Conservation (phyloP, 768 basidiomycete species). For the Phaeotremella fagi region DNA sequence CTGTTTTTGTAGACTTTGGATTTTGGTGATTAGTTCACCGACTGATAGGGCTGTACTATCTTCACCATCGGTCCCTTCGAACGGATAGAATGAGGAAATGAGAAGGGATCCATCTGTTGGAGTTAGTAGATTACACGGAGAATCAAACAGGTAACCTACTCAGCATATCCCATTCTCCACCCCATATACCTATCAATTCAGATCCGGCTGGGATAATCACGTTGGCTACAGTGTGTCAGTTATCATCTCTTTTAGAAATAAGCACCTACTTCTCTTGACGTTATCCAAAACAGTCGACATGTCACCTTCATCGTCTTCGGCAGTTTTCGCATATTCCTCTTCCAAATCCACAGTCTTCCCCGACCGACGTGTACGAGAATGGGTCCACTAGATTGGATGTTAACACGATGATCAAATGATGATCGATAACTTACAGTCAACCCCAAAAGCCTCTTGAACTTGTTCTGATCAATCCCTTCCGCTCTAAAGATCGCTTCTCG, state of each 20-base stretch:
- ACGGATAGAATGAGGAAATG: conserved; percentile 42
- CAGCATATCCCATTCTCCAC: conserved; percentile 45
- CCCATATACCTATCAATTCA: conserved; percentile 43
- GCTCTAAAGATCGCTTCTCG: conserved; percentile 38
- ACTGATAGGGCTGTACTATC: conserved; percentile 42
- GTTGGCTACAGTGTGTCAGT: conserved; percentile 22
- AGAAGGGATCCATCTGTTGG: conserved; percentile 38
- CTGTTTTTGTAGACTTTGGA: conserved; percentile 22
- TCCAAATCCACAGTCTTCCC: conserved; percentile 37
- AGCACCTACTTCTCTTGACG: conserved; percentile 38
- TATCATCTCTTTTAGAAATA: neutral
- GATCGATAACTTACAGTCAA: conserved; percentile 24
- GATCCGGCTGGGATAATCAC: conserved; percentile 40
- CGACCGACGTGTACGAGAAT: conserved; percentile 29
- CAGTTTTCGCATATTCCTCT: conserved; percentile 30
- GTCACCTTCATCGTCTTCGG: conserved; percentile 31
- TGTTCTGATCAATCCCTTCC: conserved; percentile 28
- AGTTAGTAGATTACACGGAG: too few species aligned
- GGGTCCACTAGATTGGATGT: conserved; percentile 28
- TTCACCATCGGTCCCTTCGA: conserved; percentile 45
- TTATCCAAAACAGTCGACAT: conserved; percentile 38
- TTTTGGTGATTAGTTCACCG: conserved; percentile 42
- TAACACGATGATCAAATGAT: neutral
- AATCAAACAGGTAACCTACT: conserved; percentile 16
- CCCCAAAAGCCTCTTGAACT: conserved; percentile 38